Conservation (phyloP, 495 filamentous ascomycete species). For the Podospora bellae-mahoneyi region DNA sequence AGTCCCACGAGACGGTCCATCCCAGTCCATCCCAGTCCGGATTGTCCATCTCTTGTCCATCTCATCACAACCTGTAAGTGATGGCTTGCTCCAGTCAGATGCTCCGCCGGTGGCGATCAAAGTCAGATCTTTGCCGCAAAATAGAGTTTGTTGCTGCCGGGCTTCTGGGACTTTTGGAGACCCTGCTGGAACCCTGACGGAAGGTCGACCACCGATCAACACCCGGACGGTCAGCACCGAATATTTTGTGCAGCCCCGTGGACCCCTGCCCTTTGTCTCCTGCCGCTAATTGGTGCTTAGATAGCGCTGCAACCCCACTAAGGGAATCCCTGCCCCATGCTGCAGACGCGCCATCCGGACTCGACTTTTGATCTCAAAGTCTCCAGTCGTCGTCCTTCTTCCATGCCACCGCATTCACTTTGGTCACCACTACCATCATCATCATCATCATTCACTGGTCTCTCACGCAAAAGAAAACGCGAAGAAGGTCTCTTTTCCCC, state of each 20-base stretch:
- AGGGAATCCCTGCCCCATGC: slow-evolving; percentile 16
- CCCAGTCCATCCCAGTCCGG: too few relatives aligned
- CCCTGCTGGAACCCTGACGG: too few relatives aligned
- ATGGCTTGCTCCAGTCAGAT: slow-evolving; percentile 1
- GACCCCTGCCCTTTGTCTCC: slow-evolving; percentile 6
- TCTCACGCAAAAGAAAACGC: slow-evolving; percentile 23
- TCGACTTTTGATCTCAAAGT: slow-evolving; percentile 12
- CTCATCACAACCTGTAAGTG: neutral
- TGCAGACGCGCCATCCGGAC: slow-evolving; percentile 9
- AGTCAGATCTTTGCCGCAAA: neutral
- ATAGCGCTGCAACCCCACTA: slow-evolving; percentile 13
- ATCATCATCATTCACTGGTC: slow-evolving; percentile 11
- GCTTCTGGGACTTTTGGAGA: neutral
- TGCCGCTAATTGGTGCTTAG: slow-evolving; percentile 21
- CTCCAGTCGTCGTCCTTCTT: slow-evolving; percentile 10
- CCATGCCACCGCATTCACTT: slow-evolving; percentile 28
- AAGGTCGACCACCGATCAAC: too few relatives aligned
- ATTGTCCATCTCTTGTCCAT: too few relatives aligned
- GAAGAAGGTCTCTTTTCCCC: neutral
- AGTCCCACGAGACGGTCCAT: neutral
- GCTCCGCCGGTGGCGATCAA: slow-evolving; percentile 7
- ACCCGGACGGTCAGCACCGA: slow-evolving; percentile 2
- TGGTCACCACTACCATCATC: neutral
- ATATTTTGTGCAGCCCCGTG: neutral
- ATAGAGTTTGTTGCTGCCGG: slow-evolving; percentile 4